Conservation (phyloP, 345 rosid genomes). For the Lagerstroemia speciosa region DNA sequence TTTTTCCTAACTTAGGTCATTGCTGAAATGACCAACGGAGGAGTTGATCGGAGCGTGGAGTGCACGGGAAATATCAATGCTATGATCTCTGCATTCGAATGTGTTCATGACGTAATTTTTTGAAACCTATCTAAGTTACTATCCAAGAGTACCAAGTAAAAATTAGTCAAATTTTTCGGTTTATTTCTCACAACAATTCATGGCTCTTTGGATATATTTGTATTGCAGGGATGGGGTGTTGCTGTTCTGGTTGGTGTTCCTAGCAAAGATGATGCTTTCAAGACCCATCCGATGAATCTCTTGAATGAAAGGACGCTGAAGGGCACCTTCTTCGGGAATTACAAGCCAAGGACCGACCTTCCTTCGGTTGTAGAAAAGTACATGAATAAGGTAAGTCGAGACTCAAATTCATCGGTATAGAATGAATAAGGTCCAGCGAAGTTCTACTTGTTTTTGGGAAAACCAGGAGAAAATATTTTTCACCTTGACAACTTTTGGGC, state of each 20-base stretch:
- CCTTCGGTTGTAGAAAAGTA: slow-evolving; percentile 43
- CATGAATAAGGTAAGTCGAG: slow-evolving; percentile 36
- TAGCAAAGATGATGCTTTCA: slow-evolving; percentile 36
- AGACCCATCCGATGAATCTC: slow-evolving; percentile 39
- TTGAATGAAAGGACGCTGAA: slow-evolving; percentile 39
- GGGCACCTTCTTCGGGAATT: slow-evolving; percentile 55
- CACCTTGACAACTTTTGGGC: too few species aligned
- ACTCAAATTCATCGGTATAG: too few species aligned
- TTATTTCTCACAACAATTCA: not conserved
- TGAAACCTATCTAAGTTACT: not conserved
- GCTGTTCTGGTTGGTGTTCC: slow-evolving; percentile 47
- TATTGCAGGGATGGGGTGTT: slow-evolving; percentile 48
- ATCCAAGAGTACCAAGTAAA: not conserved
- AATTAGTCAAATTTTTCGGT: not conserved
- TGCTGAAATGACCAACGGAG: slow-evolving; percentile 67
- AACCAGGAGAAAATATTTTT: too few species aligned
- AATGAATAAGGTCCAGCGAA: too few species aligned
- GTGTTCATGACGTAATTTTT: slow-evolving; percentile 57
- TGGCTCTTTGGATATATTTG: not conserved
- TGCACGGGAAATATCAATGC: slow-evolving; percentile 66
- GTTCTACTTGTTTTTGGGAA: too few species aligned
- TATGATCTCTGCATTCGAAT: slow-evolving; percentile 85
- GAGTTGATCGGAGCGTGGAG: slow-evolving; percentile 74
- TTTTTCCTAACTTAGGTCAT: slow-evolving; percentile 35
- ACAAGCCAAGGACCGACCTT: slow-evolving; percentile 44